These are phyloP conservation scores for Solanum pinnatisectum DNA, from an alignment of 257 asterid genomes.

Conservation along the genomic window DNA sequence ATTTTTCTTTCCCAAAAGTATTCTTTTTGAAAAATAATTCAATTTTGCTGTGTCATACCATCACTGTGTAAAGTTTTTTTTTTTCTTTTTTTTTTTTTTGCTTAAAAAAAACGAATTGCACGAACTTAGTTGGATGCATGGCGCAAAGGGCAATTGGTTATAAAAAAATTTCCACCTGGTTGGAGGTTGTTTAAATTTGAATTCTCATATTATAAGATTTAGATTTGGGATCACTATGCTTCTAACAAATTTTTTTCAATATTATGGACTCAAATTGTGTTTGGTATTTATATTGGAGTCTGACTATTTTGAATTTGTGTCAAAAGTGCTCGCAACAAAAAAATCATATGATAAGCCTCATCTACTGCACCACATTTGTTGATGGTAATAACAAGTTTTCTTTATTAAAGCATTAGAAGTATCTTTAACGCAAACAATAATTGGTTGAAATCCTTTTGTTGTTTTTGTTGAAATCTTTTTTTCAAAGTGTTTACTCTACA, in stretches of 20 bases:
- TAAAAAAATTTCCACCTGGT: too few species aligned
- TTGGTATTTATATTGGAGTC: too few species aligned
- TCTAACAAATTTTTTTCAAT: neutral
- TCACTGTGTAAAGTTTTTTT: neutral
- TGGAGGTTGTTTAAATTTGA: neutral
- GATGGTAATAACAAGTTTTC: too few species aligned
- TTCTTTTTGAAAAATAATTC: neutral
- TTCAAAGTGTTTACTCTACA: neutral
- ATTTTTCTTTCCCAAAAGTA: neutral
- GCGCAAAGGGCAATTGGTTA: neutral
- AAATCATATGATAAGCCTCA: too few species aligned
- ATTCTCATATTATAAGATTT: neutral
- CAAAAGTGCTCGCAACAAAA: too few species aligned
- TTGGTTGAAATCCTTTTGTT: neutral
- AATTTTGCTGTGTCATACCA: neutral
- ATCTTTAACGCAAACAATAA: neutral
- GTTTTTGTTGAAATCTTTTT: neutral
- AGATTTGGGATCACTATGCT: neutral
- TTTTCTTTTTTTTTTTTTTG: neutral
- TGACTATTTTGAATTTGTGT: too few species aligned
- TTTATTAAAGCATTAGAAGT: neutral
- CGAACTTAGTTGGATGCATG: neutral
- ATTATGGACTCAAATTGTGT: too few species aligned
- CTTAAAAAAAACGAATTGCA: neutral
- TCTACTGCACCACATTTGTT: too few species aligned